These are phyloP conservation scores for Claviceps pazoutovae DNA, from an alignment of 2,329 filamentous ascomycete genomes.

Conservation along the genomic window DNA sequence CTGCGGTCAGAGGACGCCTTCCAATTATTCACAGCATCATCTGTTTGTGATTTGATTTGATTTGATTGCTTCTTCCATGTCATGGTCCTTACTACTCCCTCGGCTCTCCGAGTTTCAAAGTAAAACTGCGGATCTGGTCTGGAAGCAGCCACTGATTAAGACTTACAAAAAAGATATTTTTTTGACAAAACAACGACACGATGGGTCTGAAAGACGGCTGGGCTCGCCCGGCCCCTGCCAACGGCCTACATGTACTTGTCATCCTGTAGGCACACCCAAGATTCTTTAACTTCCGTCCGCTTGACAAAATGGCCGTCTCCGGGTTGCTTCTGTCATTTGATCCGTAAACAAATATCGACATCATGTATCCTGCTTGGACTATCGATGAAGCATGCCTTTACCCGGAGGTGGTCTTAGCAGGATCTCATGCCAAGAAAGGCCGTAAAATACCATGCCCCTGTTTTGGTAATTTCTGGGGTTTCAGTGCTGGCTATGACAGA, in stretches of 20 bases:
- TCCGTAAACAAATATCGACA: no score
- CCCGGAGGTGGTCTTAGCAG: neutral
- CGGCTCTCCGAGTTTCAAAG: neutral
- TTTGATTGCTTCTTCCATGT: neutral
- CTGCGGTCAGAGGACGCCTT: neutral
- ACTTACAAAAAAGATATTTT: no score
- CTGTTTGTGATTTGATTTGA: neutral
- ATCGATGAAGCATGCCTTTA: conserved; percentile 1
- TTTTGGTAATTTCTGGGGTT: neutral
- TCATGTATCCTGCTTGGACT: neutral
- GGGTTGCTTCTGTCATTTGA: no score
- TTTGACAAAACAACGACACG: no score
- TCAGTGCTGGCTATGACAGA: neutral
- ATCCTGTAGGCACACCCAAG: no score
- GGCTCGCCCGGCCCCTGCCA: no score
- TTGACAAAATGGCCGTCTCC: no score
- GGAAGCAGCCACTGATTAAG: neutral
- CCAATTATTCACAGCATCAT: neutral
- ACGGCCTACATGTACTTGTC: no score
- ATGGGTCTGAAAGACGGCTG: no score
- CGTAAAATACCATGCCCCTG: neutral
- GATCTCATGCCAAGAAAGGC: neutral
- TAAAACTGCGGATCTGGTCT: neutral
- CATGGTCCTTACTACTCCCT: neutral
- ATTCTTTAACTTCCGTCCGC: no score